Evolutionary conservation across 2,329 filamentous ascomycete species (phyloP).

Genomic region (Apiospora pterosperma): DNA sequence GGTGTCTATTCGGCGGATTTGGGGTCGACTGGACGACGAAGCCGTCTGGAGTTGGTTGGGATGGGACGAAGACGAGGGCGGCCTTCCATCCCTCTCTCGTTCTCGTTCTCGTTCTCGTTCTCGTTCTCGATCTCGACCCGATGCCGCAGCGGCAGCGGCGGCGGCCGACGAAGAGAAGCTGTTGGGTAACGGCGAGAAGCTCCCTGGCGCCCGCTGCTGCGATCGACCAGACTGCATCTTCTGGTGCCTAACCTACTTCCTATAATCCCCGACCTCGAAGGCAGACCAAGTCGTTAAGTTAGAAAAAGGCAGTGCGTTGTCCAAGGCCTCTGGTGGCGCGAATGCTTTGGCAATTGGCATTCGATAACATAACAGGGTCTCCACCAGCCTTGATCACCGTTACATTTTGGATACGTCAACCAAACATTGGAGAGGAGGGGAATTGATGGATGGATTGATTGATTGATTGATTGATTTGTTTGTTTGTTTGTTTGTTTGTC

Average conservation of each 20-base stretch:
- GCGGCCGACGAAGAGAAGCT: conserved; percentile 23
- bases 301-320: neutral
- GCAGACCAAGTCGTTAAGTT: neutral
- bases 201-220: conserved; percentile 35
- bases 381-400: neutral
- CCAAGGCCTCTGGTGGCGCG: neutral
- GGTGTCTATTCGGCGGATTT: conserved; percentile 42
- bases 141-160: conserved; percentile 14
- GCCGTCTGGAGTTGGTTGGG: neutral
- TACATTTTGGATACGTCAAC: neutral
- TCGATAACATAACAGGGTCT: neutral
- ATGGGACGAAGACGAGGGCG: neutral
- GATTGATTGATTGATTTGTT: neutral
- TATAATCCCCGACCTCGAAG: neutral
- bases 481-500: no score
- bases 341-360: neutral
- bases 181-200: conserved; percentile 51
- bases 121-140: conserved; percentile 5
- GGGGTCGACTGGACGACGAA: conserved; percentile 30
- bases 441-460: neutral
- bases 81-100: neutral
- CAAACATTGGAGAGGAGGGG: neutral
- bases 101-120: neutral
- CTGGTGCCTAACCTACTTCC: neutral
- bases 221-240: conserved; percentile 28